phyloP scores from a whole-genome alignment of 31 red algal species.

The Odonthalia washingtoniensis region DNA sequence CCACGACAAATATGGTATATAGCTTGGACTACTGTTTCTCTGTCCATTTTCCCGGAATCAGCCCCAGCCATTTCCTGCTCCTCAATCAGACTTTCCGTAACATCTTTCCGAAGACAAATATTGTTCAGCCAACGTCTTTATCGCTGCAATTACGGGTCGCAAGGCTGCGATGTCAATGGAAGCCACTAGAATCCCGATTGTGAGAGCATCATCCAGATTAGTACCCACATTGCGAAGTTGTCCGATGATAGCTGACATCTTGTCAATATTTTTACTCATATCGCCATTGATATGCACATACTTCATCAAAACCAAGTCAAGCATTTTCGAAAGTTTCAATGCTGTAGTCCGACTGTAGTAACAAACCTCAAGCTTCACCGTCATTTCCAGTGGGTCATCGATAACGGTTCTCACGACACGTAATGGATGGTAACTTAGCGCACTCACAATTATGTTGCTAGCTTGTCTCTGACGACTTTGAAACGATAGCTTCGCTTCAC shows the following conservation, averaged over 20 bases:
- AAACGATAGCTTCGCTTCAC: neutral
- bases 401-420: conserved; percentile 21
- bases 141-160: conserved; percentile 45
- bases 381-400: conserved; percentile 24
- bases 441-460: conserved; percentile 27
- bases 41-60: neutral
- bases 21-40: neutral
- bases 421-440: conserved; percentile 18
- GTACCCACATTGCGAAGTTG: conserved; percentile 28
- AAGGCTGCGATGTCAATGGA: conserved; percentile 18
- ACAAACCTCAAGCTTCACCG: conserved; percentile 10
- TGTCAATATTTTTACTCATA: conserved; percentile 9
- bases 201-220: neutral
- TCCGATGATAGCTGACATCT: conserved; percentile 7
- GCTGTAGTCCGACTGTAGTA: conserved; percentile 15
- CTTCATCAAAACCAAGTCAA: conserved; percentile 9
- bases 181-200: conserved; percentile 32
- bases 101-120: conserved; percentile 42
- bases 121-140: conserved; percentile 50
- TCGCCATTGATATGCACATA: neutral
- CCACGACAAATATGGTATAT: neutral
- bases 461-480: conserved; percentile 3
- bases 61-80: conserved; percentile 3
- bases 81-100: conserved; percentile 23
- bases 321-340: conserved; percentile 20